Percentiles rank a stretch among this genome's conserved stretches.
These are phyloP conservation scores for Teratosphaeria zuluensis DNA, from an alignment of 2,329 filamentous ascomycete genomes.

Conservation along the genomic window DNA sequence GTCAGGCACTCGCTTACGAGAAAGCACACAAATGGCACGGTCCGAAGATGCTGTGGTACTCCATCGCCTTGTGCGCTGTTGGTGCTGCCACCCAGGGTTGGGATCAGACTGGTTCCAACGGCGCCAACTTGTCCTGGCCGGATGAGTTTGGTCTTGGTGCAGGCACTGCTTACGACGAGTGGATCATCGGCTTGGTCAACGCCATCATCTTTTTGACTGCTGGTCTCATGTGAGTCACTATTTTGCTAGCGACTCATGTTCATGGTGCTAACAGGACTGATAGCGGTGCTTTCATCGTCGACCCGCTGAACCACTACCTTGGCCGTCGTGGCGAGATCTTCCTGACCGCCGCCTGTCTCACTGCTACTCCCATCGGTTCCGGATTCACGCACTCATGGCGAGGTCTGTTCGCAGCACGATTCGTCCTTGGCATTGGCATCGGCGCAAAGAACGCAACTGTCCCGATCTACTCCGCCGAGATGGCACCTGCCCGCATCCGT, in stretches of 20 bases:
- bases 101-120: conserved; percentile 28
- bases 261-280: neutral
- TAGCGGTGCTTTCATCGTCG: conserved; percentile 38
- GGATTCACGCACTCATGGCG: conserved; percentile 33
- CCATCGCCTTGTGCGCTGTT: conserved; percentile 21
- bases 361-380: conserved; percentile 33
- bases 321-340: conserved; percentile 57
- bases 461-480: conserved; percentile 69
- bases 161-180: conserved; percentile 2
- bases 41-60: conserved; percentile 40
- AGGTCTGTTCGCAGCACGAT: conserved; percentile 47
- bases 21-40: conserved; percentile 42
- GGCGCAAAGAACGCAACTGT: conserved; percentile 46
- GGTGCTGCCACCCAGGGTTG: conserved; percentile 36
- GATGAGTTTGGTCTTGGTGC: conserved; percentile 14
- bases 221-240: conserved; percentile 24
- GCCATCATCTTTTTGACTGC: conserved; percentile 38
- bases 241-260: no score
- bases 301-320: conserved; percentile 49
- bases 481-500: conserved; percentile 4
- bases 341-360: conserved; percentile 27
- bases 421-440: conserved; percentile 56
- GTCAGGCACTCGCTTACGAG: conserved; percentile 33
- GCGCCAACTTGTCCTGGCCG: conserved; percentile 27
- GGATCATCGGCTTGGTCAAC: conserved; percentile 30